phyloP scores from a whole-genome alignment of 306 rosid genomes.

The Adenanthera pavonina region DNA sequence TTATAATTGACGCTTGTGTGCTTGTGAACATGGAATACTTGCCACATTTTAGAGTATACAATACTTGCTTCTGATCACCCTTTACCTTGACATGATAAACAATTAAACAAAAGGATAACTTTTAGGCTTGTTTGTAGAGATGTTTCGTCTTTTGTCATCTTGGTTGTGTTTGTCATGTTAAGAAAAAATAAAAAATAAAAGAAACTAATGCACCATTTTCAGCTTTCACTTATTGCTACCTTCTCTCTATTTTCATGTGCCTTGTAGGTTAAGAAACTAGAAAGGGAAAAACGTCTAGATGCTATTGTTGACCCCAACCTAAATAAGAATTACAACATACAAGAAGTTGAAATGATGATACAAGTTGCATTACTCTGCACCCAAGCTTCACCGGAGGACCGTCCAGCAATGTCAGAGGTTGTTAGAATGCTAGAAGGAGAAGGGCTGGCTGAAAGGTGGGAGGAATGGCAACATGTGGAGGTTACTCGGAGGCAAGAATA shows the following conservation, averaged over 20 bases:
- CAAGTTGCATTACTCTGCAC: slow-evolving; percentile 95
- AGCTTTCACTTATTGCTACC: slow-evolving; percentile 27
- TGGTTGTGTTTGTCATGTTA: slow-evolving; percentile 21
- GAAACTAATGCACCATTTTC: background rate
- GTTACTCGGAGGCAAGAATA: slow-evolving; percentile 88
- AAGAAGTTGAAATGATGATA: slow-evolving; percentile 95
- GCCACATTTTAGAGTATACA: background rate
- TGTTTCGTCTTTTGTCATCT: background rate
- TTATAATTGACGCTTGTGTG: slow-evolving; percentile 28
- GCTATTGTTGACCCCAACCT: slow-evolving; percentile 88
- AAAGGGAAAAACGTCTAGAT: slow-evolving; percentile 78
- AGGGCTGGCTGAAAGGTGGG: slow-evolving; percentile 99
- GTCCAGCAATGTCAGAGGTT: slow-evolving; percentile 95
- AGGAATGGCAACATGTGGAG: slow-evolving; percentile 95
- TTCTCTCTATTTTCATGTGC: slow-evolving; percentile 18
- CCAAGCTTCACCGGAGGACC: slow-evolving; percentile 92
- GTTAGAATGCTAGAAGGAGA: slow-evolving; percentile 99
- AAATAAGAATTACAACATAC: slow-evolving; percentile 57
- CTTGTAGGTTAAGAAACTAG: slow-evolving; percentile 89
- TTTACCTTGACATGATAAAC: background rate
- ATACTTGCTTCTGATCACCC: background rate
- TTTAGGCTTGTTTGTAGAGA: slow-evolving; percentile 4
- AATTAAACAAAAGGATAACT: background rate
- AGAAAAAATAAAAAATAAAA: background rate
- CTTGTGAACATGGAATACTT: background rate